A percentile compares a stretch with the other conserved stretches of the same genome.
phyloP scores from a whole-genome alignment of 1,284 basidiomycete species.

The Cryptococcus amylolentus region DNA sequence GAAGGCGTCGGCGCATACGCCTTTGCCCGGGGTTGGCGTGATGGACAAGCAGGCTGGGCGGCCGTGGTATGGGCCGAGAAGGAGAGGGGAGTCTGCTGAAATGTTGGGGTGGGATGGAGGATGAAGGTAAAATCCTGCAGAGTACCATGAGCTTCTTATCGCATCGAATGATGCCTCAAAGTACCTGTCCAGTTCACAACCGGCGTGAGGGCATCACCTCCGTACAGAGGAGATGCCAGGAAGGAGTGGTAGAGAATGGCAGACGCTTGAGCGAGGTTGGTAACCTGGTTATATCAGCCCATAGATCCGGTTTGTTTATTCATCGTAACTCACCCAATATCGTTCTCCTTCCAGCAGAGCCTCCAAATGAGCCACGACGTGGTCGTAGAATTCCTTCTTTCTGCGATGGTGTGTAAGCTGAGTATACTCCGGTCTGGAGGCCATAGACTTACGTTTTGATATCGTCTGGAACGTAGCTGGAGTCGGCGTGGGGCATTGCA shows the following conservation, averaged over 20 bases:
- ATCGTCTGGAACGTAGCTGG: constrained; percentile 64
- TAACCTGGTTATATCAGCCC: constrained; percentile 55
- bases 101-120: constrained; percentile 57
- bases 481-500: constrained; percentile 80
- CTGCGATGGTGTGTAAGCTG: constrained; percentile 17
- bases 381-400: constrained; percentile 71
- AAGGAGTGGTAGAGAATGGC: constrained; percentile 74
- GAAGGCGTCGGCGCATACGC: constrained; percentile 79
- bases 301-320: background rate
- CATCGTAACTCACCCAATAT: constrained; percentile 61
- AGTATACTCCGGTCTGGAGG: background rate
- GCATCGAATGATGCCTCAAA: background rate
- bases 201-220: constrained; percentile 52
- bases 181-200: constrained; percentile 86
- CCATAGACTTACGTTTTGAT: constrained; percentile 55
- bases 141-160: background rate
- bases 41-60: constrained; percentile 84
- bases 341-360: constrained; percentile 63
- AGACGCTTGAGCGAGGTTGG: constrained; percentile 79
- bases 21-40: constrained; percentile 59
- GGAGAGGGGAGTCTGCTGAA: constrained; percentile 44
- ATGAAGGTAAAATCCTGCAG: constrained; percentile 74
- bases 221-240: constrained; percentile 63
- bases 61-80: constrained; percentile 81
- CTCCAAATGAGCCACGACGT: constrained; percentile 64